Base-by-base conservation (phyloP, 768 basidiomycete species). In the Cystobasidium onofrii region DNA sequence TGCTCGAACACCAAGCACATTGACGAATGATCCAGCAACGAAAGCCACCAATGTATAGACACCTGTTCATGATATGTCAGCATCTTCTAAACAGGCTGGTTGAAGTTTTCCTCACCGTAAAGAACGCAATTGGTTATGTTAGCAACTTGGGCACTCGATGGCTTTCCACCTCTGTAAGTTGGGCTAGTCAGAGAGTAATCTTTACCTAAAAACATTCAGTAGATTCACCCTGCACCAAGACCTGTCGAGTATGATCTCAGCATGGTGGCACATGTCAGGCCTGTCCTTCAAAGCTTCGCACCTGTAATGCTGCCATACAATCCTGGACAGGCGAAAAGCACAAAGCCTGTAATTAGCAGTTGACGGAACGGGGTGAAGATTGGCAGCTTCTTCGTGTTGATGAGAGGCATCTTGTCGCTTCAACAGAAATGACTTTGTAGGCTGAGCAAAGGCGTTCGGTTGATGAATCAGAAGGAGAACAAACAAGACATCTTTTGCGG, bases 41-140 rank as follows among this genome's bases (percentile, higher is more conserved):
- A 67, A 50, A 12, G 65, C 65, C 12, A 43, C 39, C 15, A 67
- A 17, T 10, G 65, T 67, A 36, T 67, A 67, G 65, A 67, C 65
- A 36, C 65, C 65, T 33, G 23, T 23, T 55, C 29, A 31, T 7
- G 18, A 31, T 7, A 6, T 6, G 63, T 25, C 25, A 39, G 25
- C 15, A 31, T 39, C 4, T 4, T 39, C 36, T 64, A 7, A 20
- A 61, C 20, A 9, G 17, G 10, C 10, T 20, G 7, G n/a, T 17
- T 34, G 63, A 39, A 15, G 3, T 27, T 15, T 13, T 13, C 7
- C 57, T 25, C 18, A 64, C 36, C 63, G 18, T 64, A 67, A 1
- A 67, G 50, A 10, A 67, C 65, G 44, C 65, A 67, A 29, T 67
- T 67, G 7, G 65, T 67, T 29, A 67, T 67, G 31, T 67, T 67